Conservation (phyloP, 2,329 filamentous ascomycete genomes). For the Tympanopsis confertula region DNA sequence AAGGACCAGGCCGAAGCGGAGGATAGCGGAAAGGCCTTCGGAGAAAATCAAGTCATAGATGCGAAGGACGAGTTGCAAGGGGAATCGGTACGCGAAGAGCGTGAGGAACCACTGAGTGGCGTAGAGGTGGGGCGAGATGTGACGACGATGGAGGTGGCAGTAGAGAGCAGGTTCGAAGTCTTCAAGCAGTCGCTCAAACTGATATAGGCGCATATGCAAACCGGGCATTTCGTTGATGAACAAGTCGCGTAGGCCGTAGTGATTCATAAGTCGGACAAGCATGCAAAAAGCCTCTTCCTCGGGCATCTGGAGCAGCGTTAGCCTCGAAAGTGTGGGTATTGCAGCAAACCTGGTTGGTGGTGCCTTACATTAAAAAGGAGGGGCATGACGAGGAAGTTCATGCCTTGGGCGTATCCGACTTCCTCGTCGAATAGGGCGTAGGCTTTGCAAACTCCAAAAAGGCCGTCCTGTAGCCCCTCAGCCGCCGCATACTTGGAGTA, state of each 20-base stretch:
- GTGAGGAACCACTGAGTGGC: slow-evolving; percentile 99
- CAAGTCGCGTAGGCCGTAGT: slow-evolving; percentile 83
- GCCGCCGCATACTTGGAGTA: slow-evolving; percentile 93
- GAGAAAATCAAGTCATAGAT: slow-evolving; percentile 94
- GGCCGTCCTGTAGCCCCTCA: slow-evolving; percentile 79
- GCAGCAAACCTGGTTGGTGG: background rate
- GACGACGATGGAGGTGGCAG: slow-evolving; percentile 79
- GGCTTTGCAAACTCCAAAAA: slow-evolving; percentile 93
- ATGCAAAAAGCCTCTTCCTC: slow-evolving; percentile 95
- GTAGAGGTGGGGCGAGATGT: slow-evolving; percentile 84
- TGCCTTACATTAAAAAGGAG: slow-evolving; percentile 74
- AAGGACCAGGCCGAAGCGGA: slow-evolving; percentile 87
- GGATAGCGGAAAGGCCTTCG: slow-evolving; percentile 82
- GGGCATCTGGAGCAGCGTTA: slow-evolving; percentile 55
- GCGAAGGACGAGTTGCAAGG: slow-evolving; percentile 84
- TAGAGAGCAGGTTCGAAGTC: slow-evolving; percentile 89
- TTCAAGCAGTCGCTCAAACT: slow-evolving; percentile 88
- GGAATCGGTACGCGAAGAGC: slow-evolving; percentile 95
- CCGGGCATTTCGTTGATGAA: slow-evolving; percentile 96
- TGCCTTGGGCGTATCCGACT: slow-evolving; percentile 94
- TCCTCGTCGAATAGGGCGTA: slow-evolving; percentile 91
- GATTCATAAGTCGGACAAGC: slow-evolving; percentile 88
- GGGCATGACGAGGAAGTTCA: slow-evolving; percentile 98
- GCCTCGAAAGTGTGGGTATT: background rate
- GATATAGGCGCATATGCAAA: slow-evolving; percentile 82